Evolutionary conservation across 106 monocot genomes (phyloP), one percentile per base, ranked within the genome.

Genomic region (Dactylorhiza incarnata): DNA sequence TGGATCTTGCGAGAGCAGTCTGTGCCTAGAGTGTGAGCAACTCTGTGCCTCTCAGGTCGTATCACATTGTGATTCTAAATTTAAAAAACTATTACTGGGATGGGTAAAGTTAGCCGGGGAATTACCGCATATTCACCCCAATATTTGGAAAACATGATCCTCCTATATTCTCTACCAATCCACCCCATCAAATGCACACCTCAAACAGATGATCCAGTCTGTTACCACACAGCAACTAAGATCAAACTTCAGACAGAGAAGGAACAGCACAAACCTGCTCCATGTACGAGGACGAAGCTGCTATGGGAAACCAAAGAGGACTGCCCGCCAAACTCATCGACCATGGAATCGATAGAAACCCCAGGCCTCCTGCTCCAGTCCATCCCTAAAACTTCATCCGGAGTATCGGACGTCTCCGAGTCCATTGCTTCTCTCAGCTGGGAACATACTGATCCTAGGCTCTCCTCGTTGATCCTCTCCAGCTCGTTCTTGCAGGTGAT

Each of bases 261-360:
- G 23, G 15, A 72, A 72, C 23, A 20, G 14, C 49, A 0, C 26
- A 19, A 62, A 92, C 95, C 95, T 77, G 95, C 95, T 77, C 95
- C 92, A 74, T 92, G 95, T 48, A 95, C 95, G 12, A 95, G 62
- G 43, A 95, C 75, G 68, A 95, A 92, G 73, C 80, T 80, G 58
- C 51, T 56, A 69, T 84, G 83, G 51, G 89, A 61, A 63, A 72
- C 82, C 52, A 78, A 48, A 19, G 48, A 70, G 14, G 48, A 62
- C 45, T 23, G 7, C 52, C 73, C 83, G 7, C 58, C 72, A 29
- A 84, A 61, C 46, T 75, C 75, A 54, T 82, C 88, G 3, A 70
- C 22, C 7, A 73, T 71, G 15, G 73, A 59, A 13, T 77, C 73
- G 13, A 48, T 45, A 1, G 62, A 74, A 43, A 59, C 74, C 19